Percentiles rank a stretch among this genome's conserved stretches.
Conservation (phyloP, 352 stramenopile genomes). For the Globisporangium middletonii region DNA sequence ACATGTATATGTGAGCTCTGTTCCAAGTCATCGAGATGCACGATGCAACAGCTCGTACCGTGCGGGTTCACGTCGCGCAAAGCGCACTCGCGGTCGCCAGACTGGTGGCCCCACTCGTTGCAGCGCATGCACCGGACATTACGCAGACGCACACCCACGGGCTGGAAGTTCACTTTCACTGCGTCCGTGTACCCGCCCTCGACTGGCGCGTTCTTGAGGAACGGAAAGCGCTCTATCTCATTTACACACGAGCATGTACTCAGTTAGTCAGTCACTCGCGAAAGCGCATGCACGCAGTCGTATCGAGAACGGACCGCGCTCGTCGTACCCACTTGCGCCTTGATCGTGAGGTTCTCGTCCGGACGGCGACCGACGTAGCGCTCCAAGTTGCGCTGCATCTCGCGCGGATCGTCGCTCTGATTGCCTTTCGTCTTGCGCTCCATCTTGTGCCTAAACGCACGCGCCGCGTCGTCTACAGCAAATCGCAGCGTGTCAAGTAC, state of each 20-base stretch:
- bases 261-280: neutral
- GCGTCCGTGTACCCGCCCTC: constrained; percentile 77
- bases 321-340: constrained; percentile 56
- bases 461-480: constrained; percentile 50
- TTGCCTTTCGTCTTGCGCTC: constrained; percentile 22
- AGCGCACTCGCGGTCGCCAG: constrained; percentile 77
- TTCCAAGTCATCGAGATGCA: neutral
- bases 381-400: constrained; percentile 50
- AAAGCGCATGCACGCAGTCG: neutral
- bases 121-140: constrained; percentile 85
- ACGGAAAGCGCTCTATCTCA: constrained; percentile 67
- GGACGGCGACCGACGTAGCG: constrained; percentile 60
- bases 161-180: constrained; percentile 86
- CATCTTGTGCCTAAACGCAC: constrained; percentile 56
- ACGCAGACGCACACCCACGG: constrained; percentile 71
- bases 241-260: too few relatives aligned
- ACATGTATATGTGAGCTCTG: neutral
- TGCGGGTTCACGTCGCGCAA: constrained; percentile 70
- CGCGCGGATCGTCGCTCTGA: constrained; percentile 9
- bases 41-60: constrained; percentile 16
- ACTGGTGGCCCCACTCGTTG: constrained; percentile 78
- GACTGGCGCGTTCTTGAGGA: constrained; percentile 86
- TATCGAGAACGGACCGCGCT: too few relatives aligned
- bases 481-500: neutral
- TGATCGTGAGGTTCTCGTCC: constrained; percentile 72